phyloP scores from a whole-genome alignment of 176 grass and related monocot genomes.

The Tuctoria greenei region DNA sequence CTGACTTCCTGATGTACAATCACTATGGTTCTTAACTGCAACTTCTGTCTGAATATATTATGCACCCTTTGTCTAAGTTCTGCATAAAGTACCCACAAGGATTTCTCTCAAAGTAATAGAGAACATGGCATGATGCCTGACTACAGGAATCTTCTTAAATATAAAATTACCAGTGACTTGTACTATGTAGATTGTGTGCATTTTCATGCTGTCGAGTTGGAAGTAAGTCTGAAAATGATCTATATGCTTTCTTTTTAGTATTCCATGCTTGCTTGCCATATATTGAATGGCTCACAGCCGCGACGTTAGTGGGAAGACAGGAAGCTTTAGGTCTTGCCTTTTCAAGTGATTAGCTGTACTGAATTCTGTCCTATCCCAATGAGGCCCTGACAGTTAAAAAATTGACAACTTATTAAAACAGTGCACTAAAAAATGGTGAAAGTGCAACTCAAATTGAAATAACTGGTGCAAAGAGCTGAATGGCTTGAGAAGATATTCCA shows the following conservation, averaged over 20 bases:
- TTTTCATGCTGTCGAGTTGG: background rate
- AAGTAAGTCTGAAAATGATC: constrained; percentile 6
- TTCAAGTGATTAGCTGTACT: background rate
- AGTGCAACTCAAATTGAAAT: background rate
- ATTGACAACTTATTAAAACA: background rate
- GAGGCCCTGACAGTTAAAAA: background rate
- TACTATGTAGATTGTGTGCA: background rate
- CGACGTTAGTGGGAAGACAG: constrained; percentile 12
- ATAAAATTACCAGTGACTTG: background rate
- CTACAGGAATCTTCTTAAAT: background rate
- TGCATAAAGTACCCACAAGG: constrained; percentile 12
- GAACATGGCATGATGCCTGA: constrained; percentile 19
- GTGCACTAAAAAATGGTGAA: too few species aligned
- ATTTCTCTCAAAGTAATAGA: background rate
- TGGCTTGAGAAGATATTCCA: background rate
- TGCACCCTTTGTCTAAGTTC: background rate
- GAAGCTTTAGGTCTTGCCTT: constrained; percentile 15
- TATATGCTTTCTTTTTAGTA: constrained; percentile 26
- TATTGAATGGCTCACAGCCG: background rate
- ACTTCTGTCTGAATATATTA: constrained; percentile 15
- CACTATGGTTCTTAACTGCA: background rate
- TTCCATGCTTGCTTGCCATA: constrained; percentile 23
- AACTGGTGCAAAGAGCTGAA: background rate
- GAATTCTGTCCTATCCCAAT: background rate
- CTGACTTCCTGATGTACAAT: constrained; percentile 6